A percentile compares a stretch with the other conserved stretches of the same genome.
Evolutionary conservation across 257 asterid genomes (phyloP).

Genomic region (Catharanthus roseus): DNA sequence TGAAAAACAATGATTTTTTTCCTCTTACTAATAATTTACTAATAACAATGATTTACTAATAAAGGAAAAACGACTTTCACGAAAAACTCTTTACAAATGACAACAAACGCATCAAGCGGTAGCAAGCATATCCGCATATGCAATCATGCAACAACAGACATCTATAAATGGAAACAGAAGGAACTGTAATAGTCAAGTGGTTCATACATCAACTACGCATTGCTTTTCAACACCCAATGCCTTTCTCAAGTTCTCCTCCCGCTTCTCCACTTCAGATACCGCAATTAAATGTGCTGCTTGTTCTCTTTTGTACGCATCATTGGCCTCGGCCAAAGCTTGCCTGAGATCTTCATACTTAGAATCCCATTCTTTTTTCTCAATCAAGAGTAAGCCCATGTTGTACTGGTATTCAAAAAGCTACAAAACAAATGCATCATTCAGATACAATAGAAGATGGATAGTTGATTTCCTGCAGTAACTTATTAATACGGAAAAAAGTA

Average conservation of each 20-base stretch:
- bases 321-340: constrained; percentile 50
- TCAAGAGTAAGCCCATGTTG: constrained; percentile 88
- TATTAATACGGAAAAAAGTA: not conserved
- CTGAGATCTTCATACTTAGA: constrained; percentile 60
- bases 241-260: constrained; percentile 85
- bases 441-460: not conserved
- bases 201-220: constrained; percentile 77
- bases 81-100: not conserved
- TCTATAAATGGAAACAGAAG: not conserved
- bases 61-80: too few relatives aligned
- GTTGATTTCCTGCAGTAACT: not conserved
- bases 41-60: too few relatives aligned
- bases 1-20: not conserved
- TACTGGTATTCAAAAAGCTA: constrained; percentile 94
- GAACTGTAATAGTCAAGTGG: not conserved
- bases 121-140: not conserved
- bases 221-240: constrained; percentile 93
- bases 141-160: not conserved
- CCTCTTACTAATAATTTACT: not conserved
- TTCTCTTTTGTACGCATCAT: constrained; percentile 60
- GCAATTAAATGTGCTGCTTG: constrained; percentile 58
- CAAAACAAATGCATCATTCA: constrained; percentile 19
- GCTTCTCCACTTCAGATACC: constrained; percentile 74
- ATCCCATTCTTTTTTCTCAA: constrained; percentile 92
- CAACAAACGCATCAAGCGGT: too few relatives aligned